Percentiles rank a stretch among this genome's conserved stretches.
Evolutionary conservation across 1,284 basidiomycete species (phyloP).

Genomic region (Crucibulum parvulum): DNA sequence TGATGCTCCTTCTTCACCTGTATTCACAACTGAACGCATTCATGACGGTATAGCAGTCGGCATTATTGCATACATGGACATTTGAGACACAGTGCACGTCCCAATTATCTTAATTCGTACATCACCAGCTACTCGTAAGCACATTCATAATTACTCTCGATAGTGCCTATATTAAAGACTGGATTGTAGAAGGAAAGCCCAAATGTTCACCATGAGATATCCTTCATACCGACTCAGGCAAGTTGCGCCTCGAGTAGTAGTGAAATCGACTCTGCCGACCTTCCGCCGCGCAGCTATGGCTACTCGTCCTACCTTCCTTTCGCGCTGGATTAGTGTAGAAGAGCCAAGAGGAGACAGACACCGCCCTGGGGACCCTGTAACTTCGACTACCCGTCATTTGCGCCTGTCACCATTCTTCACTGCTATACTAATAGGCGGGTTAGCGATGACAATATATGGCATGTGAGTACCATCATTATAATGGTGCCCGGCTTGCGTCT

Average conservation of each 20-base stretch:
- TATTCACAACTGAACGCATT: too few species aligned
- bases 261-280: neutral
- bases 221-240: neutral
- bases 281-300: neutral
- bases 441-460: slow-evolving; percentile 1
- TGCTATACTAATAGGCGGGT: neutral
- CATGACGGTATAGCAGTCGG: too few species aligned
- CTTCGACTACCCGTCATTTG: neutral
- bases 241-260: neutral
- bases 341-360: neutral
- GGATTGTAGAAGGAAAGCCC: neutral
- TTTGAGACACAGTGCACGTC: too few species aligned
- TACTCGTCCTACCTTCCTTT: neutral
- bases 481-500: neutral
- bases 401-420: neutral
- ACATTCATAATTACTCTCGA: neutral
- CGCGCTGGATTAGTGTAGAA: neutral
- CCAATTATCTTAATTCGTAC: too few species aligned
- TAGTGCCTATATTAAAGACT: too few species aligned
- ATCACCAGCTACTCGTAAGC: neutral
- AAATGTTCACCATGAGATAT: neutral
- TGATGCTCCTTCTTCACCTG: too few species aligned
- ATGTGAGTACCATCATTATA: neutral
- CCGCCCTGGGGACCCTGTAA: neutral
- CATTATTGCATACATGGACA: too few species aligned